These are phyloP conservation scores for Diplosphaera chodatii DNA, from an alignment of 139 green algal genomes.

Conservation along the genomic window DNA sequence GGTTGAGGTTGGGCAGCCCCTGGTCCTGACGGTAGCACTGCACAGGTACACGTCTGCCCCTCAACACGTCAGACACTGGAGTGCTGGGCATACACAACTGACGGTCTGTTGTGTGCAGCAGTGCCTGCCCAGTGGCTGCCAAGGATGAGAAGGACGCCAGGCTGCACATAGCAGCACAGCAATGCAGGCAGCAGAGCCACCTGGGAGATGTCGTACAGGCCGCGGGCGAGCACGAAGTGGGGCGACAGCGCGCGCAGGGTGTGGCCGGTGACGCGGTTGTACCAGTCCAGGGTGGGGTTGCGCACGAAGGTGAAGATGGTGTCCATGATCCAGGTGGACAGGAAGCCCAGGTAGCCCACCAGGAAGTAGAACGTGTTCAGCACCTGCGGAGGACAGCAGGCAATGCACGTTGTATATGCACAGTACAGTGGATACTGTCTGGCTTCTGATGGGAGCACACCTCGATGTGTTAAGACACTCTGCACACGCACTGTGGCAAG, in stretches of 20 bases:
- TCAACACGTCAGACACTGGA: not conserved
- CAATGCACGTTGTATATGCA: too few species aligned
- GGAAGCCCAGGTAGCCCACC: constrained; percentile 60
- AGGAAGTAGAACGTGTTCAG: constrained; percentile 61
- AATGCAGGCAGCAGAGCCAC: not conserved
- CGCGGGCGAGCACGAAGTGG: constrained; percentile 57
- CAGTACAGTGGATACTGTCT: too few species aligned
- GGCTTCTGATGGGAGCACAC: too few species aligned
- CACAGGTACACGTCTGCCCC: not conserved
- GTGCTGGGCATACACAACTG: too few species aligned
- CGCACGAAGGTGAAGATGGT: constrained; percentile 40
- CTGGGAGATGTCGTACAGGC: constrained; percentile 26
- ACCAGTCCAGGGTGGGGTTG: constrained; percentile 6
- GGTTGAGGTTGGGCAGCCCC: constrained; percentile 14
- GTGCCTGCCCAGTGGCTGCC: too few species aligned
- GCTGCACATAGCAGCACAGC: too few species aligned
- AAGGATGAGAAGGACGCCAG: too few species aligned
- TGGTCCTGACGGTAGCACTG: constrained; percentile 15
- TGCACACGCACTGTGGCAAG: not conserved
- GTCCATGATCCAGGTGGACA: constrained; percentile 58
- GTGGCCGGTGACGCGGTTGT: constrained; percentile 21
- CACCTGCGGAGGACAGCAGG: not conserved
- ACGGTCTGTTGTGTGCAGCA: too few species aligned
- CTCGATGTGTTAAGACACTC: too few species aligned
- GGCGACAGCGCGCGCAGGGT: constrained; percentile 44